Evolutionary conservation across 2,329 filamentous ascomycete species (phyloP).

Genomic region (Sclerotinia glacialis): DNA sequence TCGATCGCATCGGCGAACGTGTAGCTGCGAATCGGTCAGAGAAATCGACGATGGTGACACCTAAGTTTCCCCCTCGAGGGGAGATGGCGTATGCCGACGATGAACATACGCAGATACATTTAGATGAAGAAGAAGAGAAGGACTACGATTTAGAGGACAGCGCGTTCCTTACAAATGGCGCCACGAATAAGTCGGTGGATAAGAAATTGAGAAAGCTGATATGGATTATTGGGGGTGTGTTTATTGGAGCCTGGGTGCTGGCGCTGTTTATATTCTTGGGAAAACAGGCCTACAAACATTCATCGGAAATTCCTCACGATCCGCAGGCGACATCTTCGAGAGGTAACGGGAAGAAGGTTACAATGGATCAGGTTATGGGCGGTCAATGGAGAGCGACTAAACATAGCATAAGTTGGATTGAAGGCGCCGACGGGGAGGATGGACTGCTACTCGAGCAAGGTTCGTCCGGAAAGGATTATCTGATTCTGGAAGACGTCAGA

Average conservation of each 20-base stretch:
- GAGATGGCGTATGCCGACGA: slow-evolving; percentile 36
- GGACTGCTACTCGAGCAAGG: slow-evolving; percentile 77
- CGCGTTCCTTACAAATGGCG: slow-evolving; percentile 40
- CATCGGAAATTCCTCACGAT: slow-evolving; percentile 63
- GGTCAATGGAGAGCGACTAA: slow-evolving; percentile 63
- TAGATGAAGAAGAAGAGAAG: slow-evolving; percentile 38
- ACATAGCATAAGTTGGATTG: slow-evolving; percentile 74
- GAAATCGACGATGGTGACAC: slow-evolving; percentile 34
- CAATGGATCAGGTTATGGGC: slow-evolving; percentile 65
- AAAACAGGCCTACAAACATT: slow-evolving; percentile 63
- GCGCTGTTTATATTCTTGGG: slow-evolving; percentile 66
- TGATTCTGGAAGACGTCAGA: slow-evolving; percentile 84
- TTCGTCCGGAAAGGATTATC: slow-evolving; percentile 60
- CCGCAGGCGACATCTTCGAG: slow-evolving; percentile 60
- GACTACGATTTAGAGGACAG: slow-evolving; percentile 50
- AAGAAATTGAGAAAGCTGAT: slow-evolving; percentile 56
- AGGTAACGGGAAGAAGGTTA: slow-evolving; percentile 69
- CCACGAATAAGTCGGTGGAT: slow-evolving; percentile 55
- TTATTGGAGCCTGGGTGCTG: slow-evolving; percentile 65
- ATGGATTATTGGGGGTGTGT: slow-evolving; percentile 58
- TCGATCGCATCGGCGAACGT: slow-evolving; percentile 68
- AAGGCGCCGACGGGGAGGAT: slow-evolving; percentile 72
- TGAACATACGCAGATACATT: slow-evolving; percentile 26
- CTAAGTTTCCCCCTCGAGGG: slow-evolving; percentile 33
- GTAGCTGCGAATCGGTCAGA: slow-evolving; percentile 27